Base-by-base conservation (phyloP, 306 rosid species). In the Quercus agrifolia region DNA sequence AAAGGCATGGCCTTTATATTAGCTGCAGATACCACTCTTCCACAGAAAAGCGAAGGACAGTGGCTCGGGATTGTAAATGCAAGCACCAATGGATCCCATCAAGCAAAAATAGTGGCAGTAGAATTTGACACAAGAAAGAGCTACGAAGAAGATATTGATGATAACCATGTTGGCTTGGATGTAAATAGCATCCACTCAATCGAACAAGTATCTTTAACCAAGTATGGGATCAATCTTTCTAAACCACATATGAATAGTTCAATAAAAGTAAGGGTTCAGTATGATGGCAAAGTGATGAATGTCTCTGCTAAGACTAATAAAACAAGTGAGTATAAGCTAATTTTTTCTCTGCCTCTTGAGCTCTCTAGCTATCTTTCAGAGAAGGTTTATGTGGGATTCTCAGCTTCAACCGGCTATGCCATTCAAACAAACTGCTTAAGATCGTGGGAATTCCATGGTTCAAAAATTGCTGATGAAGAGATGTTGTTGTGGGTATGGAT, bases 121-220 rank as follows among this genome's bases (percentile, higher is more conserved):
- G 97, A 92, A 57, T 90, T 92, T 6, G 97, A 92, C 78, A 90
- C 96, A 14, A 80, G 84, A 20, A 82, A 88, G 56, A 92, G 83
- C 71, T 89, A 66, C 27, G 5, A 25, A 7, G 74, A 89, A 56
- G 91, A 90, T 46, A 77, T 86, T 2, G 90, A 92, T 31, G 67
- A 71, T 56, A 86, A 88, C 78, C 96, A 92, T 57, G 89, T 88
- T 75, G 97, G 96, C 3, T 76, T 92, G 79, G 73, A 90, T 81
- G 31, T 90, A 12, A 89, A 92, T 55, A 82, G 92, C 21, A 78
- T 92, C 64, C 27, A 76, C 17, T 90, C 97, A 5, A 68, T 82
- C 55, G 25, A 9, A 14, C 84, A 86, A 54, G 82, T 33, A 0
- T 44, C 91, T 1, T 80, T 89, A 19, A 70, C 30, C 17, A 44